These are phyloP conservation scores for Inonotus obliquus DNA, from an alignment of 1,284 basidiomycete species.

Conservation along the genomic window DNA sequence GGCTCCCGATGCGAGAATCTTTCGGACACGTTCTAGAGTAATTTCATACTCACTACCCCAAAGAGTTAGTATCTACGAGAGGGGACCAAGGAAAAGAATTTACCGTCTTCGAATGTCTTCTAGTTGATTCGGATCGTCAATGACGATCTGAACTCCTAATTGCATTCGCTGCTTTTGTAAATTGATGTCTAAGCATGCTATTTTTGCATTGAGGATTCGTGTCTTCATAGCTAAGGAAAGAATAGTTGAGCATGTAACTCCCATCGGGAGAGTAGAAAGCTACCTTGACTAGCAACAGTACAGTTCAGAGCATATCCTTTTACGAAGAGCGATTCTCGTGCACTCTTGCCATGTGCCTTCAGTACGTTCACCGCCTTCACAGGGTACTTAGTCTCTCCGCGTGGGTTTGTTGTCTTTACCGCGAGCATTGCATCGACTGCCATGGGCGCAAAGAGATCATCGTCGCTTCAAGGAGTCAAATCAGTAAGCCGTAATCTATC, in stretches of 20 bases:
- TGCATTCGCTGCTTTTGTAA: conserved; percentile 98
- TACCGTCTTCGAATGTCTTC: conserved; percentile 94
- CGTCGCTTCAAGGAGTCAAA: conserved; percentile 60
- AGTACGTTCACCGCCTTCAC: conserved; percentile 99
- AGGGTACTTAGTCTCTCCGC: conserved; percentile 98
- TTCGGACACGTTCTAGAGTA: conserved; percentile 92
- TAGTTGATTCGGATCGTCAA: conserved; percentile 95
- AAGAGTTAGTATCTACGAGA: not conserved
- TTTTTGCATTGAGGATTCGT: conserved; percentile 89
- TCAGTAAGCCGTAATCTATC: conserved; percentile 9
- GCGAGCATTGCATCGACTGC: conserved; percentile 99
- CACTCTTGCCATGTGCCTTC: conserved; percentile 96
- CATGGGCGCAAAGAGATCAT: conserved; percentile 97
- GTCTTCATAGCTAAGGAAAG: conserved; percentile 88
- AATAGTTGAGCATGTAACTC: not conserved
- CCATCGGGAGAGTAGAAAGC: not conserved
- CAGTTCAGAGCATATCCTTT: conserved; percentile 99
- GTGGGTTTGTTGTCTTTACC: conserved; percentile 91
- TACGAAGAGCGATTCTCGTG: conserved; percentile 92
- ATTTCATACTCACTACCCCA: conserved; percentile 86
- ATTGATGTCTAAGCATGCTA: conserved; percentile 98
- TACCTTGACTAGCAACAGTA: conserved; percentile 97
- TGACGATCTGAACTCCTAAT: conserved; percentile 95
- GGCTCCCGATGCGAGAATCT: conserved; percentile 93
- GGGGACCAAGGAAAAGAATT: not conserved